Evolutionary conservation across 2,329 filamentous ascomycete genomes (phyloP).

Genomic region (Monosporascus sp.): DNA sequence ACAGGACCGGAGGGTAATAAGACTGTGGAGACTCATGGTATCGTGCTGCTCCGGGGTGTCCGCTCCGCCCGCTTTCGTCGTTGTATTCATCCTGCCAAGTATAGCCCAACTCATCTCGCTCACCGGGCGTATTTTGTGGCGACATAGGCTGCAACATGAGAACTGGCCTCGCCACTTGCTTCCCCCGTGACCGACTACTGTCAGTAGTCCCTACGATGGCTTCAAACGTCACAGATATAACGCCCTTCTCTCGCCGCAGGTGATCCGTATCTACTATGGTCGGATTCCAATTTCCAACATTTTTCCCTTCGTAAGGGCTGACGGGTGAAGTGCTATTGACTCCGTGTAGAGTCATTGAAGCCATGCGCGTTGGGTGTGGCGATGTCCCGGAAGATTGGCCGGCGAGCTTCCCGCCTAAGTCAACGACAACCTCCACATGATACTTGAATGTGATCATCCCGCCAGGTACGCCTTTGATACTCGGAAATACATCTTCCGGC

Average conservation of each 20-base stretch:
- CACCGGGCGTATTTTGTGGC: constrained; percentile 8
- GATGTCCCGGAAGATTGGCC: constrained; percentile 42
- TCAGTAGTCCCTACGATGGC: constrained; percentile 83
- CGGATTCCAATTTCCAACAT: constrained; percentile 50
- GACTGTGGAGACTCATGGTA: constrained; percentile 15
- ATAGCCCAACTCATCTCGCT: constrained; percentile 19
- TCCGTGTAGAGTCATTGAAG: constrained; percentile 27
- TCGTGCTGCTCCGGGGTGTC: constrained; percentile 11
- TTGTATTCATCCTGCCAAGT: constrained; percentile 26
- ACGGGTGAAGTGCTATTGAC: constrained; percentile 20
- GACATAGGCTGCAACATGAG: constrained; percentile 15
- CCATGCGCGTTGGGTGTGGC: constrained; percentile 36
- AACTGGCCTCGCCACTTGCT: constrained; percentile 18
- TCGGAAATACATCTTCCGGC: constrained; percentile 87
- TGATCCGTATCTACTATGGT: constrained; percentile 83
- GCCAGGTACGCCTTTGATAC: constrained; percentile 82
- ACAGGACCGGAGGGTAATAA: constrained; percentile 20
- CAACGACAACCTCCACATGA: constrained; percentile 85
- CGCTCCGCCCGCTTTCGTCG: constrained; percentile 18
- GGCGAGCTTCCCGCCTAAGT: constrained; percentile 79
- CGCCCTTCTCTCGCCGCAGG: constrained; percentile 81
- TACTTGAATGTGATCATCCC: constrained; percentile 96
- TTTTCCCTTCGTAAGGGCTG: constrained; percentile 33
- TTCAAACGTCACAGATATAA: constrained; percentile 83
- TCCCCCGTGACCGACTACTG: constrained; percentile 37